Conservation (phyloP, 192 early-diverging fungal genomes). For the Coemansia sp. region DNA sequence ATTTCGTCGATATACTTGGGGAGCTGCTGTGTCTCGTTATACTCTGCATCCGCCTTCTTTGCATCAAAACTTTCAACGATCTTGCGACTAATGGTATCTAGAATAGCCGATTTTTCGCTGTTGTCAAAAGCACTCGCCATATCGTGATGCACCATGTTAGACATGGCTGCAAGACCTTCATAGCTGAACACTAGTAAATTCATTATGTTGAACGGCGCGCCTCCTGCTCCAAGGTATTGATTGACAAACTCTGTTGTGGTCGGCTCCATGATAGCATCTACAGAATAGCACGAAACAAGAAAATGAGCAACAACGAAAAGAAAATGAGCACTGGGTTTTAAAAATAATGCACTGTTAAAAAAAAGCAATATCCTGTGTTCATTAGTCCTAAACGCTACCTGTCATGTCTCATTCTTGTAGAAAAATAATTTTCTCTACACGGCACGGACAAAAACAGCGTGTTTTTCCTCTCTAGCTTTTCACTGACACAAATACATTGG, state of each 20-base stretch:
- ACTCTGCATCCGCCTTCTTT: constrained; percentile 56
- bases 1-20: constrained; percentile 61
- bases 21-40: constrained; percentile 49
- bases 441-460: too few relatives aligned
- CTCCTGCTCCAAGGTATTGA: constrained; percentile 46
- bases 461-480: not conserved
- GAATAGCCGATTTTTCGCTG: constrained; percentile 12
- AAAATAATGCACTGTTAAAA: too few relatives aligned
- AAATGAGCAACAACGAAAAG: not conserved
- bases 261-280: constrained; percentile 55
- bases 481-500: not conserved
- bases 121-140: constrained; percentile 10
- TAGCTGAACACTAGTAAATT: constrained; percentile 41
- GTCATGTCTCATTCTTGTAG: too few relatives aligned
- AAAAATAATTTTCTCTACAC: too few relatives aligned
- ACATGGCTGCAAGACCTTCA: constrained; percentile 47
- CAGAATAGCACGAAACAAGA: constrained; percentile 12
- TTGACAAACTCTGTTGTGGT: constrained; percentile 32
- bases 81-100: constrained; percentile 56
- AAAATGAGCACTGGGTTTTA: too few relatives aligned
- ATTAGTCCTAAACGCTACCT: too few relatives aligned
- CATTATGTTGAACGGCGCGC: constrained; percentile 49
- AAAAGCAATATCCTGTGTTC: too few relatives aligned
- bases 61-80: constrained; percentile 66
- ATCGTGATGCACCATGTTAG: constrained; percentile 33